These are phyloP conservation scores for Senecio squalidus DNA, from an alignment of 140 eudicot species.

Conservation along the genomic window DNA sequence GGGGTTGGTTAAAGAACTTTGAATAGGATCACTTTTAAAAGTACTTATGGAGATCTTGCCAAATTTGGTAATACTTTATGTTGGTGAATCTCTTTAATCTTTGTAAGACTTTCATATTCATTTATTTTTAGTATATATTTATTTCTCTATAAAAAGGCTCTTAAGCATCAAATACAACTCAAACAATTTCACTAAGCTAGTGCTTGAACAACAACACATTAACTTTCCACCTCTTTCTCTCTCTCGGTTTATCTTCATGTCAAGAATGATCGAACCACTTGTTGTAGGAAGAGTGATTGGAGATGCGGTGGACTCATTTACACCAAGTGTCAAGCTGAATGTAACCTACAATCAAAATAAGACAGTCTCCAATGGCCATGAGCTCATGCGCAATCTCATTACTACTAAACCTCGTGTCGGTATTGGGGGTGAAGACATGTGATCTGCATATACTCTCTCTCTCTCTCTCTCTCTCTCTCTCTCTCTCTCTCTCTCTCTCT, in stretches of 20 bases:
- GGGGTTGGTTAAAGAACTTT: constrained; percentile 12
- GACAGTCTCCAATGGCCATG: constrained; percentile 83
- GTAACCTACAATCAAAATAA: constrained; percentile 63
- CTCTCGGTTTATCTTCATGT: constrained; percentile 25
- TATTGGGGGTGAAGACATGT: constrained; percentile 87
- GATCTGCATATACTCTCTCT: constrained; percentile 86
- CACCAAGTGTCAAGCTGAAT: constrained; percentile 60
- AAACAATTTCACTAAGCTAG: constrained; percentile 9
- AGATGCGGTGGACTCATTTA: constrained; percentile 77
- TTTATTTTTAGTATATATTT: neutral
- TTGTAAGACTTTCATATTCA: constrained; percentile 11
- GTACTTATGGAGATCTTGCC: constrained; percentile 7
- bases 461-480: too few species aligned
- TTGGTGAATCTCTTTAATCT: constrained; percentile 14
- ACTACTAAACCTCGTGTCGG: constrained; percentile 62
- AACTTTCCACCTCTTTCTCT: neutral
- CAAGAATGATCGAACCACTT: constrained; percentile 42
- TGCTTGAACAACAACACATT: constrained; percentile 2
- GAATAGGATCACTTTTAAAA: constrained; percentile 21
- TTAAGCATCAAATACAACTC: neutral
- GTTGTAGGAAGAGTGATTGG: constrained; percentile 82
- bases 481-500: too few species aligned
- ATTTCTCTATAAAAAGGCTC: constrained; percentile 10
- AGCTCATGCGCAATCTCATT: constrained; percentile 71
- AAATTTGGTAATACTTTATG: constrained; percentile 17